Conservation (phyloP, 129 eudicot species). For the Ambrosia trifida region DNA sequence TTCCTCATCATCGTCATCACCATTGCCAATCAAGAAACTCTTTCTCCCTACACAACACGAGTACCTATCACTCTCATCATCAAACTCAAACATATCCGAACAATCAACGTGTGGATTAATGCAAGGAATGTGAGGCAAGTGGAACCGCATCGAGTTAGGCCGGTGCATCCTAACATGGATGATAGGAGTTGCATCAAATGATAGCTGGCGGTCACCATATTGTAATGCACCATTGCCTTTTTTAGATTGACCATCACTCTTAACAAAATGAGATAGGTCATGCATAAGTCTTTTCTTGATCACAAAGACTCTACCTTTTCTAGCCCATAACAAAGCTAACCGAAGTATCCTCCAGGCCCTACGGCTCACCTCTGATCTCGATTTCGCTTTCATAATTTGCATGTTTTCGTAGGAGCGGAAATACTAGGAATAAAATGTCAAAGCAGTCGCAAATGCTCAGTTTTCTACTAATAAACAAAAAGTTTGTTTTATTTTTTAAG, state of each 20-base stretch:
- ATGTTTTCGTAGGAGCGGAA: background rate
- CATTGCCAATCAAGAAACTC: slow-evolving; percentile 35
- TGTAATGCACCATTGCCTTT: slow-evolving; percentile 38
- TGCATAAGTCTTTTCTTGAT: slow-evolving; percentile 34
- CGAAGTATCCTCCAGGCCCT: slow-evolving; percentile 67
- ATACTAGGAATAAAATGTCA: too few relatives aligned
- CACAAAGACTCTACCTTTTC: slow-evolving; percentile 63
- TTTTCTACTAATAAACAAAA: too few relatives aligned
- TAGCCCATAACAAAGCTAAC: slow-evolving; percentile 68
- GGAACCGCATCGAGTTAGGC: slow-evolving; percentile 67
- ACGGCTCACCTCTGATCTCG: slow-evolving; percentile 36
- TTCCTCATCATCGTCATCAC: slow-evolving; percentile 5
- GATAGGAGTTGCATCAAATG: slow-evolving; percentile 80
- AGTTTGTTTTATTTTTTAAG: too few relatives aligned
- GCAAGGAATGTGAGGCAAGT: slow-evolving; percentile 72
- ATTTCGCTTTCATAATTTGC: background rate
- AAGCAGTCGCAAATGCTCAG: too few relatives aligned
- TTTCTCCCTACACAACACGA: slow-evolving; percentile 31
- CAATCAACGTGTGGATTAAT: slow-evolving; percentile 51
- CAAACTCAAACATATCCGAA: too few relatives aligned
- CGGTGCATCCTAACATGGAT: slow-evolving; percentile 77
- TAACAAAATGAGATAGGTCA: slow-evolving; percentile 37
- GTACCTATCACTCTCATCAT: slow-evolving; percentile 30
- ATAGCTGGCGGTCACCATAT: slow-evolving; percentile 67
- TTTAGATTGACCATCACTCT: slow-evolving; percentile 7